phyloP scores from a whole-genome alignment of 257 asterid genomes.

The Solanum virginianum region DNA sequence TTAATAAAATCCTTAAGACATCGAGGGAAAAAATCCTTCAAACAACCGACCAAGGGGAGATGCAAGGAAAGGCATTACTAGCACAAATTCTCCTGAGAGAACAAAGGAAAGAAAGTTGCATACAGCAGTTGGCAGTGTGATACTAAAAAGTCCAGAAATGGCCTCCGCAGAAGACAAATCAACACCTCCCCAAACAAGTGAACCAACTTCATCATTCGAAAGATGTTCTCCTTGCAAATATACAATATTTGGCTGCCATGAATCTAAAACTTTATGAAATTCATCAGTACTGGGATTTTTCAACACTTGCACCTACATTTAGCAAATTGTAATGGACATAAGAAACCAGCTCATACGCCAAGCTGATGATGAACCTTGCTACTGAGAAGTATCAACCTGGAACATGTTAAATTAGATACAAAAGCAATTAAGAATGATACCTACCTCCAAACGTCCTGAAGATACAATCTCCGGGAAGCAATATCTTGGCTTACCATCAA shows the following conservation, averaged over 20 bases:
- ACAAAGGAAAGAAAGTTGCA: conserved; percentile 7
- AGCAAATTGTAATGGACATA: background rate
- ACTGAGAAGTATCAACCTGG: background rate
- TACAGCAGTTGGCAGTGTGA: conserved; percentile 61
- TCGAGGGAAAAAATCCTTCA: background rate
- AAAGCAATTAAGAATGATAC: background rate
- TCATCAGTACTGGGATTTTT: conserved; percentile 64
- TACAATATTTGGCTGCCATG: conserved; percentile 75
- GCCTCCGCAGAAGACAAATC: conserved; percentile 56
- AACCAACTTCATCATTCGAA: conserved; percentile 51
- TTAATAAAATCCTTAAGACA: background rate
- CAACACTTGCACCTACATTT: conserved; percentile 65
- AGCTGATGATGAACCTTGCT: background rate
- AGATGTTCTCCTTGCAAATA: conserved; percentile 70
- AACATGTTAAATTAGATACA: background rate
- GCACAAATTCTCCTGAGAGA: background rate
- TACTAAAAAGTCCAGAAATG: conserved; percentile 46
- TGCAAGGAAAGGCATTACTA: background rate
- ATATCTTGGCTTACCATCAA: conserved; percentile 29
- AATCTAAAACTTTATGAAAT: conserved; percentile 47
- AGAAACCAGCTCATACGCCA: background rate
- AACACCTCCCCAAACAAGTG: conserved; percentile 45
- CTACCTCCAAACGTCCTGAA: conserved; percentile 86
- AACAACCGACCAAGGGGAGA: background rate
- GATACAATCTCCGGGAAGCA: conserved; percentile 66